These are phyloP conservation scores for Puccinia sorghi DNA, from an alignment of 1,284 basidiomycete genomes.

Conservation along the genomic window DNA sequence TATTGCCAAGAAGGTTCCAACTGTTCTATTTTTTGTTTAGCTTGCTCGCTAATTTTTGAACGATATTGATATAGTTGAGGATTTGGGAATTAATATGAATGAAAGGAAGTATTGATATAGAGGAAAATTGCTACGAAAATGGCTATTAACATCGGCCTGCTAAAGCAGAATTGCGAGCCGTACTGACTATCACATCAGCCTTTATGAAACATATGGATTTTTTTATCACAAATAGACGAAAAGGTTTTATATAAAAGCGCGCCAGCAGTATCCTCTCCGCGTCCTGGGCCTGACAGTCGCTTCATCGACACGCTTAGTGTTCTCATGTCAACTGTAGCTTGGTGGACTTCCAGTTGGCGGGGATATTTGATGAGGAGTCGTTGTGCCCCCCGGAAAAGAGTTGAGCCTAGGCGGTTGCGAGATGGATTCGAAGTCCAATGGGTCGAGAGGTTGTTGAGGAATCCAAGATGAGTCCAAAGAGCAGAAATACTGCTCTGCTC, in stretches of 20 bases:
- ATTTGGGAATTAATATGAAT: too few species aligned
- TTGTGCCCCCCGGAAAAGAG: background rate
- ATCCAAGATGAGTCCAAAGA: constrained; percentile 17
- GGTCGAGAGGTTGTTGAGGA: background rate
- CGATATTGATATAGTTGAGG: too few species aligned
- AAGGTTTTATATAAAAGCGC: too few species aligned
- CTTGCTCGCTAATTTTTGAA: too few species aligned
- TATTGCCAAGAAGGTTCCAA: too few species aligned
- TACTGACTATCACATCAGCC: background rate
- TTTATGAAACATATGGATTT: too few species aligned
- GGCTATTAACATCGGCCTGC: background rate
- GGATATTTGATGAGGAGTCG: background rate
- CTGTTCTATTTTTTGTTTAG: too few species aligned
- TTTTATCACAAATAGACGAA: too few species aligned
- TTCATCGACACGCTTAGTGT: background rate
- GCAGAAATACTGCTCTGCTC: constrained; percentile 1
- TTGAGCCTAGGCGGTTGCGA: background rate
- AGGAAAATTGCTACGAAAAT: too few species aligned
- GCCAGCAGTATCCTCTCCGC: too few species aligned
- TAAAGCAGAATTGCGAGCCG: background rate
- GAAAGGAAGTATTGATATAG: too few species aligned
- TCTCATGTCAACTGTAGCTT: background rate
- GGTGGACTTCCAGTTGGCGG: constrained; percentile 10
- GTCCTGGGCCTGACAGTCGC: too few species aligned
- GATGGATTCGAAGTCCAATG: background rate